A percentile compares a stretch with the other conserved stretches of the same genome.
phyloP scores from a whole-genome alignment of 352 stramenopile genomes.

The Aphanomyces stellatus region DNA sequence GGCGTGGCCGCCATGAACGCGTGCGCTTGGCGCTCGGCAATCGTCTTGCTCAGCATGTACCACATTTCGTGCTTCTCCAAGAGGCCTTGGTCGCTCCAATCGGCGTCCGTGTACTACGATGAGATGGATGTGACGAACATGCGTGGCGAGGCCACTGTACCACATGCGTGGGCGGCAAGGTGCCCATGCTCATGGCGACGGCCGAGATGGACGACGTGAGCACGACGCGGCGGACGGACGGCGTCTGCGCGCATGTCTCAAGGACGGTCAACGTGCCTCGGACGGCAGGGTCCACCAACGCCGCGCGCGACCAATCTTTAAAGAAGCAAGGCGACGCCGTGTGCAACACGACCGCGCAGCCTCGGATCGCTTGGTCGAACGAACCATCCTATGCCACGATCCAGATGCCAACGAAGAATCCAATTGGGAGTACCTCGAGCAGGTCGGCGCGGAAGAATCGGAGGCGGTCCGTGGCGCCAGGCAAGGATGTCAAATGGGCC shows the following conservation, averaged over 20 bases:
- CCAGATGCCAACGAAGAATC: neutral
- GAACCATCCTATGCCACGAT: constrained; percentile 6
- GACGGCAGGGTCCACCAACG: constrained; percentile 16
- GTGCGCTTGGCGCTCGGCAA: constrained; percentile 24
- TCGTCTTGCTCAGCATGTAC: constrained; percentile 25
- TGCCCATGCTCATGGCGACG: constrained; percentile 12
- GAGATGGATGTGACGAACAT: neutral
- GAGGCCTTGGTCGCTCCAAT: constrained; percentile 23
- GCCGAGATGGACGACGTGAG: constrained; percentile 22
- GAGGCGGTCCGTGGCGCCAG: constrained; percentile 14
- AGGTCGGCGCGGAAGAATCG: constrained; percentile 28
- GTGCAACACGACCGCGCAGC: constrained; percentile 25
- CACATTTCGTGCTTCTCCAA: constrained; percentile 12
- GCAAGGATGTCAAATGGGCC: constrained; percentile 7
- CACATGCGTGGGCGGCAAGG: neutral
- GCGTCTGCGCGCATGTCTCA: constrained; percentile 14
- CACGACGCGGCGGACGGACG: constrained; percentile 23
- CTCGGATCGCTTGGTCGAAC: constrained; percentile 26
- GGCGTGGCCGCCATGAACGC: constrained; percentile 19
- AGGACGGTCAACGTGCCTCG: constrained; percentile 26
- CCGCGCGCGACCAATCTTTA: neutral
- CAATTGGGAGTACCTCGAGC: neutral
- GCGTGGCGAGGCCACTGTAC: neutral
- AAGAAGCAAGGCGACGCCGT: constrained; percentile 29
- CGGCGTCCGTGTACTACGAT: constrained; percentile 21